These are phyloP conservation scores for Suhomyces anneliseae DNA, from an alignment of 1,139 yeast genomes.

Conservation along the genomic window DNA sequence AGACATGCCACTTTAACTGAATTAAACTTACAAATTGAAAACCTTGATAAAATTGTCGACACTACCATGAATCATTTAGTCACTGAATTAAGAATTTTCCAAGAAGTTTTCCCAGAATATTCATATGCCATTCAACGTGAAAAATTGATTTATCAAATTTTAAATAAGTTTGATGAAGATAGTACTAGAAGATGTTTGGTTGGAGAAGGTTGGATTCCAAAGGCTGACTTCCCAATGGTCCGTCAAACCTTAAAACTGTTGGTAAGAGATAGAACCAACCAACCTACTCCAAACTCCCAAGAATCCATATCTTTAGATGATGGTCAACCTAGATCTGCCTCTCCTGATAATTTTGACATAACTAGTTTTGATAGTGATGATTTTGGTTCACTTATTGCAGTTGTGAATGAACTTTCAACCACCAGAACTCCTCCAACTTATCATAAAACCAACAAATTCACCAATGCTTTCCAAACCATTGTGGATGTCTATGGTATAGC, in stretches of 20 bases:
- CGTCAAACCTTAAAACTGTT: conserved; percentile 28
- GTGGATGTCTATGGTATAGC: conserved; percentile 96
- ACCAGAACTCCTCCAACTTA: conserved; percentile 90
- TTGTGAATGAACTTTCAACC: conserved; percentile 78
- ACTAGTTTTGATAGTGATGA: conserved; percentile 28
- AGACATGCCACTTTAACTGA: conserved; percentile 61
- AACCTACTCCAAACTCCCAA: conserved; percentile 12
- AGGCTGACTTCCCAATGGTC: conserved; percentile 24
- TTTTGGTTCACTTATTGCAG: conserved; percentile 41
- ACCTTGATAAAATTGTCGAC: conserved; percentile 56
- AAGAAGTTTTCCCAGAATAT: conserved; percentile 45
- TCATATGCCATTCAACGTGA: conserved; percentile 60
- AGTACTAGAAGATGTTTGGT: conserved; percentile 81
- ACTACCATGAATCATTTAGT: conserved; percentile 70
- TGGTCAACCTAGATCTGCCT: conserved; percentile 1
- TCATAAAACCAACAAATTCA: conserved; percentile 88
- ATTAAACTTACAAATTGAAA: conserved; percentile 52
- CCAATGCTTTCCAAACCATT: conserved; percentile 86
- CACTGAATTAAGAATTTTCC: conserved; percentile 73
- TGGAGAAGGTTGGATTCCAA: conserved; percentile 98
- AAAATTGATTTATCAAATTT: conserved; percentile 67
- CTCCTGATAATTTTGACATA: conserved; percentile 27
- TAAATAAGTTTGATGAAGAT: conserved; percentile 84
- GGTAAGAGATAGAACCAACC: conserved; percentile 25
- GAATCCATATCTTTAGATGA: conserved; percentile 24